Evolutionary conservation across 257 asterid species (phyloP).

Genomic region (Mentha longifolia): DNA sequence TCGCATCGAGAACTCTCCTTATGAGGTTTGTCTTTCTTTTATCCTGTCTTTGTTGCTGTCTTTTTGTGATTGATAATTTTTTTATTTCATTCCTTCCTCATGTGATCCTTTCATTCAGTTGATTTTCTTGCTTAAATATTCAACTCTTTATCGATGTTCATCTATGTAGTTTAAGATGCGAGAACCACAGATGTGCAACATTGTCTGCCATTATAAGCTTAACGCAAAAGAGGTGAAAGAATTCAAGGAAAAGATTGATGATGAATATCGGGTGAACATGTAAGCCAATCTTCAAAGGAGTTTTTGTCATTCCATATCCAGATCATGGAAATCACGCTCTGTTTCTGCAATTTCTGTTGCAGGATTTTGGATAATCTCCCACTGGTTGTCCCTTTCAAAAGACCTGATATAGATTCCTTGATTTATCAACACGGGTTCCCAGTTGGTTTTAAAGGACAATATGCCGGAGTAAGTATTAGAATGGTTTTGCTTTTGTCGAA

Average conservation of each 20-base stretch:
- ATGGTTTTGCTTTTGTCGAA: slow-evolving; percentile 16
- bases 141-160: slow-evolving; percentile 27
- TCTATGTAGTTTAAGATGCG: slow-evolving; percentile 64
- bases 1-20: slow-evolving; percentile 75
- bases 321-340: slow-evolving; percentile 23
- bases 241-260: slow-evolving; percentile 65
- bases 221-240: slow-evolving; percentile 59
- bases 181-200: slow-evolving; percentile 59
- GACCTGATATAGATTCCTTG: slow-evolving; percentile 62
- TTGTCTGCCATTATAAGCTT: slow-evolving; percentile 48
- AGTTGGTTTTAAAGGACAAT: slow-evolving; percentile 81
- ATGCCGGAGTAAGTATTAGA: slow-evolving; percentile 76
- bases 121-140: slow-evolving; percentile 17
- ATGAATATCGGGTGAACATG: slow-evolving; percentile 71
- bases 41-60: neutral
- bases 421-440: slow-evolving; percentile 80
- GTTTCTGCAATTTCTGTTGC: slow-evolving; percentile 33
- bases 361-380: slow-evolving; percentile 97
- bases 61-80: neutral
- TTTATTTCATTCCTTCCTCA: neutral
- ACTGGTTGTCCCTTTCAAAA: slow-evolving; percentile 75
- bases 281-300: slow-evolving; percentile 30
- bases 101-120: slow-evolving; percentile 4
- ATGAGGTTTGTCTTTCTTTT: slow-evolving; percentile 46
- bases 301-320: slow-evolving; percentile 20